Evolutionary conservation across 2,329 filamentous ascomycete species (phyloP), one percentile per base, ranked within the genome.

Genomic region (Ambrosiella xylebori): DNA sequence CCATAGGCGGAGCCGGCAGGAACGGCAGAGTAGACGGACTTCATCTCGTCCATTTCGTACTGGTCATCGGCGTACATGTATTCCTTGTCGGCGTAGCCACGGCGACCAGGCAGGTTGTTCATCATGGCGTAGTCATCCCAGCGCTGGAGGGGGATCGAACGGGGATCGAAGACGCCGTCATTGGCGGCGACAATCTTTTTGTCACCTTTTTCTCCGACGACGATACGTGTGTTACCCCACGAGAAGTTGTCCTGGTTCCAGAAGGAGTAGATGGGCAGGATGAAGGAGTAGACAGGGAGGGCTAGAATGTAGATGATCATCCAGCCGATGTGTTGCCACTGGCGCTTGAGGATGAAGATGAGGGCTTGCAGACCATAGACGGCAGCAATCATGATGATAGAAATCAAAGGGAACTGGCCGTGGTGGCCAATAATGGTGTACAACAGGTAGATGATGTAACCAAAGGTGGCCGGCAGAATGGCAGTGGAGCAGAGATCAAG

Each of bases 201-300:
- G 68, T 80, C 80, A 62, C 90, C 91, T 70, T 91, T 88, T 70
- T 98, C 93, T 61, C 89, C 91, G 63, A 97, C 86, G 64, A 98
- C 93, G 63, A 98, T 82, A 79, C 93, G 89, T 1, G 93, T 98
- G 73, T 93, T 97, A 77, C 93, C 93, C 93, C 93, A 98, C 1
- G 84, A 84, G 77, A 98, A 98, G 73, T 98, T 91, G 71, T 98
- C 93, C 70, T 96, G 90, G 72, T 96, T 95, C 93, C 93, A 98
- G 84, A 98, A 98, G 0, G 91, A 95, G 74, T 97, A 98, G 62
- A 98, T 74, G 0, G 93, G 93, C 11, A 98, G 79, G 62, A 94
- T 68, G 65, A 98, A 87, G 3, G 85, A 93, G 74, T 91, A 96
- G 64, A 98, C 86, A 0, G 93, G 93, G 74, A 86, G 96, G 2